phyloP scores from a whole-genome alignment of 768 basidiomycete genomes.

The Cantharellus cinnabarinus region DNA sequence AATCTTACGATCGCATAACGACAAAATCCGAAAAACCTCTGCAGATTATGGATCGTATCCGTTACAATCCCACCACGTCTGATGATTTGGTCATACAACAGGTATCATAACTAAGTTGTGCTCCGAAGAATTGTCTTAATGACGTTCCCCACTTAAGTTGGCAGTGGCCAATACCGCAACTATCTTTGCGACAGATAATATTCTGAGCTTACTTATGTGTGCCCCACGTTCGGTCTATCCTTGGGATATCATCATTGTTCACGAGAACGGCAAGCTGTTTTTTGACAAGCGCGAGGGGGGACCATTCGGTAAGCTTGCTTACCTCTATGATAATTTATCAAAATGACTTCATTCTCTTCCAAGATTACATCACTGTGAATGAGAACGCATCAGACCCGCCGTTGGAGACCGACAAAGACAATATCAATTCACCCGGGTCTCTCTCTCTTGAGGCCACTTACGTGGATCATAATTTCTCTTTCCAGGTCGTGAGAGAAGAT shows the following conservation, averaged over 20 bases:
- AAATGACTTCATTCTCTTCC: neutral
- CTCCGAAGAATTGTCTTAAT: neutral
- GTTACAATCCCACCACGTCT: conserved; percentile 93
- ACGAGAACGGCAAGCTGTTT: conserved; percentile 83
- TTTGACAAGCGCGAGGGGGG: conserved; percentile 97
- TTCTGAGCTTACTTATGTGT: conserved; percentile 90
- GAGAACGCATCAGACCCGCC: conserved; percentile 92
- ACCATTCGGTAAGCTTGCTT: conserved; percentile 39
- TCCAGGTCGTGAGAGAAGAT: conserved; percentile 76
- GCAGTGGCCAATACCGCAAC: conserved; percentile 62
- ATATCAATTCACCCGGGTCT: conserved; percentile 84
- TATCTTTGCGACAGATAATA: conserved; percentile 87
- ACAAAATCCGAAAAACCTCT: conserved; percentile 84
- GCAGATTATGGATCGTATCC: conserved; percentile 81
- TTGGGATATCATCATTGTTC: conserved; percentile 93
- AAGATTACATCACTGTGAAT: conserved; percentile 86
- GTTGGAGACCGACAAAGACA: conserved; percentile 34
- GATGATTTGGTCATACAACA: conserved; percentile 95
- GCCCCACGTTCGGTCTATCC: conserved; percentile 89
- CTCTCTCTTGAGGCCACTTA: conserved; percentile 94
- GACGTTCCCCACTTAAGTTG: conserved; percentile 26
- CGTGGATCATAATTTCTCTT: conserved; percentile 96
- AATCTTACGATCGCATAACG: conserved; percentile 83
- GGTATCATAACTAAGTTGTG: conserved; percentile 22
- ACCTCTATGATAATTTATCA: neutral